Conservation (phyloP, 495 filamentous ascomycete genomes). For the Barbatosphaeria neglecta region DNA sequence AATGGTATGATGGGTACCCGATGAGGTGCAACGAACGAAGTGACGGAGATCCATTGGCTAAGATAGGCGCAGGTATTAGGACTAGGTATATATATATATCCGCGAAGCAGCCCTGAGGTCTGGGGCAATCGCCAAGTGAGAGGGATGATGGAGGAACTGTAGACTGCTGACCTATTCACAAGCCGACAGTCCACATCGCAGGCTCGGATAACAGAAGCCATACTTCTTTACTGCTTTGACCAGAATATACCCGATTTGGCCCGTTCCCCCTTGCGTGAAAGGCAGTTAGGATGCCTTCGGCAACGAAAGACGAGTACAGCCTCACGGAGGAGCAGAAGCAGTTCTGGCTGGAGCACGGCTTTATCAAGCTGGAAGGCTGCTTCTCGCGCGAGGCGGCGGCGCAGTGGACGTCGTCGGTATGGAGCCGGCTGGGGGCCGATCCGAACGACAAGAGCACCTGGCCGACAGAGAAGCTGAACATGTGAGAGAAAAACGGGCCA, state of each 20-base stretch:
- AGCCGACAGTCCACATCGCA: too few relatives aligned
- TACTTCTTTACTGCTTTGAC: neutral
- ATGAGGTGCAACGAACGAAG: too few relatives aligned
- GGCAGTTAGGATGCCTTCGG: neutral
- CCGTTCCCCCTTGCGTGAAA: neutral
- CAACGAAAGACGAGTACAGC: neutral
- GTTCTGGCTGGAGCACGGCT: slow-evolving; percentile 44
- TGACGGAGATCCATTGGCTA: too few relatives aligned
- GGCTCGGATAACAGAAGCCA: neutral
- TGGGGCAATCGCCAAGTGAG: too few relatives aligned
- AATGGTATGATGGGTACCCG: too few relatives aligned
- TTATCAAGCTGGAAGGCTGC: slow-evolving; percentile 36
- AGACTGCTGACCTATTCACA: too few relatives aligned
- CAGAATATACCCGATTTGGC: neutral
- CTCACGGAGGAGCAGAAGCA: slow-evolving; percentile 38
- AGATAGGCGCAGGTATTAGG: too few relatives aligned
- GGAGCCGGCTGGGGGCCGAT: slow-evolving; percentile 42
- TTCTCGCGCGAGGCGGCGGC: slow-evolving; percentile 39
- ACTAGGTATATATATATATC: too few relatives aligned
- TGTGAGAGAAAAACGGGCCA: too few relatives aligned
- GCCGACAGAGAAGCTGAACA: slow-evolving; percentile 38
- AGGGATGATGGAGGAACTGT: too few relatives aligned
- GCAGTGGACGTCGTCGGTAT: slow-evolving; percentile 36
- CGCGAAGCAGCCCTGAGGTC: too few relatives aligned
- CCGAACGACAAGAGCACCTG: slow-evolving; percentile 45